phyloP scores from a whole-genome alignment of 1,284 basidiomycete genomes.

The Heterobasidion annosum region DNA sequence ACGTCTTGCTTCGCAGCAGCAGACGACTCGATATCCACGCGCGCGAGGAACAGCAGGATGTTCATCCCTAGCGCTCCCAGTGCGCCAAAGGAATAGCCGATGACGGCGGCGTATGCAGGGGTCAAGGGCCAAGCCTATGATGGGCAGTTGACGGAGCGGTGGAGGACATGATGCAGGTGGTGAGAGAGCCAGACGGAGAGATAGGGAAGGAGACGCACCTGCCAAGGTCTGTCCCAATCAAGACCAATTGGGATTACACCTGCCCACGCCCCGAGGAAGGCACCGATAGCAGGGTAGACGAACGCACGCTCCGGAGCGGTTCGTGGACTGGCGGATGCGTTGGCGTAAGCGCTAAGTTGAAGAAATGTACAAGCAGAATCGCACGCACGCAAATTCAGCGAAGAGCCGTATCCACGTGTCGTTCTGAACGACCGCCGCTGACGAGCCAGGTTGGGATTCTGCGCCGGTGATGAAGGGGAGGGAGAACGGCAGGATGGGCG shows the following conservation, averaged over 20 bases:
- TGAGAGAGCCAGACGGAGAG: not conserved
- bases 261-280: slow-evolving; percentile 68
- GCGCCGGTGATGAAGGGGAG: slow-evolving; percentile 16
- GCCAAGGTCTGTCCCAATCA: slow-evolving; percentile 96
- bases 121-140: slow-evolving; percentile 74
- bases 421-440: slow-evolving; percentile 28
- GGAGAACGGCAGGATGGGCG: slow-evolving; percentile 39
- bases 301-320: slow-evolving; percentile 67
- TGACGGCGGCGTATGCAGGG: slow-evolving; percentile 56
- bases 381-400: slow-evolving; percentile 66
- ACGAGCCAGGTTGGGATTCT: not conserved
- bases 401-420: slow-evolving; percentile 72
- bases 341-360: not conserved
- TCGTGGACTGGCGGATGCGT: slow-evolving; percentile 37
- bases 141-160: slow-evolving; percentile 3
- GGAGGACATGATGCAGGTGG: not conserved
- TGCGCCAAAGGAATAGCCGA: slow-evolving; percentile 61
- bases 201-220: slow-evolving; percentile 40
- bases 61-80: slow-evolving; percentile 36
- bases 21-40: slow-evolving; percentile 1
- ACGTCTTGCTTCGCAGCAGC: not conserved
- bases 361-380: not conserved
- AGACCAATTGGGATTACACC: slow-evolving; percentile 79
- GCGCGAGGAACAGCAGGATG: slow-evolving; percentile 7
- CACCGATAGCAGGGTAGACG: slow-evolving; percentile 73